Evolutionary conservation across 257 asterid genomes (phyloP), one percentile per base, ranked within the genome.

Genomic region (Handroanthus guayacan): DNA sequence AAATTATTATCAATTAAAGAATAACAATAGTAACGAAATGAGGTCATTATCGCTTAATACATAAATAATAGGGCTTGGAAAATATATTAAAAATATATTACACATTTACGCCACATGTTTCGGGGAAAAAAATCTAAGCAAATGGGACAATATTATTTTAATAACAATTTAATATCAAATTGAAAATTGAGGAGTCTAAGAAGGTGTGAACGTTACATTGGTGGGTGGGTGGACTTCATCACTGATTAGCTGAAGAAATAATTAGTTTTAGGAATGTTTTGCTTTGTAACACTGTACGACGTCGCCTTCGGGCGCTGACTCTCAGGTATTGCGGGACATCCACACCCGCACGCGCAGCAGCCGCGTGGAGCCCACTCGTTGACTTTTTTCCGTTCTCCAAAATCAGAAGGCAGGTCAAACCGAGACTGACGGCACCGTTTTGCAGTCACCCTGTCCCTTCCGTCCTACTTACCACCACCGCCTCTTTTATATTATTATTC

Each of bases 291-390:
- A 65, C 67, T 20, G 75, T 58, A 74, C 69, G 74, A 75, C 75
- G 87, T 88, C 90, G 80, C 87, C 84, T 54, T 90, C 93, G 62
- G 82, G 86, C 89, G 83, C 96, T 90, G 91, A 90, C 96, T 90
- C 93, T 43, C 6, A 85, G 84, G 96, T 60, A 57, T 17, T 7
- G 20, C 14, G 34, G 89, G 83, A 14, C 75, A 83, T 71, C 63
- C 80, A 62, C 20, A 65, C 79, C 72, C 76, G 89, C 90, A 87
- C 89, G 93, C 91, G 88, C 72, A 84, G 86, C 78, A 43, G 79
- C 84, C 83, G 82, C 74, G 92, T 85, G 88, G 92, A 65, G 73
- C 87, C 90, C 77, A 14, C 0, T 0, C 82, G 88, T 86, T 85
- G 90, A 86, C 91, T 8, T 65, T 1, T 2, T 52, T 38, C 41